Evolutionary conservation across 2,329 filamentous ascomycete species (phyloP).

Genomic region (Colletotrichum sp.): DNA sequence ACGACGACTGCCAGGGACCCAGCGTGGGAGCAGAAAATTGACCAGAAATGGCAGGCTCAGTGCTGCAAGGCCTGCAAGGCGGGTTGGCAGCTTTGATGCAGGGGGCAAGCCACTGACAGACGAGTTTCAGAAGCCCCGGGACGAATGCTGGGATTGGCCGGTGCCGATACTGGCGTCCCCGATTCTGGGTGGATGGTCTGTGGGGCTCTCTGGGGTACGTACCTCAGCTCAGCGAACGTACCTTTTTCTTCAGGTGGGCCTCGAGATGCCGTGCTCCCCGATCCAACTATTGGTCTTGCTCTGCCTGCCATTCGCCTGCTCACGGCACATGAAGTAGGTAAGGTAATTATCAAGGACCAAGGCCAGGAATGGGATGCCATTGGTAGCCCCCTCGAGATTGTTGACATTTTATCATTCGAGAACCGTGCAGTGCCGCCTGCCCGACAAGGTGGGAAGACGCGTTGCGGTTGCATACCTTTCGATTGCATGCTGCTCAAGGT

Average conservation of each 20-base stretch:
- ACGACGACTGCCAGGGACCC: not conserved
- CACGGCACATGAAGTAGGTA: not conserved
- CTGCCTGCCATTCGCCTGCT: not conserved
- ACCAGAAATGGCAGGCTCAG: slow-evolving; percentile 10
- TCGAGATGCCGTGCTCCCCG: slow-evolving; percentile 14
- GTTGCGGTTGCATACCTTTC: not conserved
- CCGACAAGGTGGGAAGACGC: slow-evolving; percentile 9
- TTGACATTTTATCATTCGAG: not conserved
- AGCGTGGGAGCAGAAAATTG: not conserved
- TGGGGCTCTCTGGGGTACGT: not conserved
- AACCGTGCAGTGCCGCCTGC: slow-evolving; percentile 1
- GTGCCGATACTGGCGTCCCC: slow-evolving; percentile 3
- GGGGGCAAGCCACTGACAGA: slow-evolving; percentile 19
- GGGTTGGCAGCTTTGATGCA: slow-evolving; percentile 17
- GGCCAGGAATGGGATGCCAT: not conserved
- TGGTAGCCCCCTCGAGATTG: not conserved
- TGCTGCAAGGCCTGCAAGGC: not conserved
- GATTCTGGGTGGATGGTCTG: slow-evolving; percentile 11
- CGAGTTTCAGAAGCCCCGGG: slow-evolving; percentile 19
- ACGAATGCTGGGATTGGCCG: slow-evolving; percentile 14
- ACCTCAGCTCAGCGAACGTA: slow-evolving; percentile 4
- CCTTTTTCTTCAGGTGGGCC: not conserved
- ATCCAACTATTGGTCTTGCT: not conserved
- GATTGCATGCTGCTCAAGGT: not conserved
- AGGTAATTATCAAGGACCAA: not conserved